Conservation (phyloP, 495 filamentous ascomycete species). For the Trichoderma gamsii region DNA sequence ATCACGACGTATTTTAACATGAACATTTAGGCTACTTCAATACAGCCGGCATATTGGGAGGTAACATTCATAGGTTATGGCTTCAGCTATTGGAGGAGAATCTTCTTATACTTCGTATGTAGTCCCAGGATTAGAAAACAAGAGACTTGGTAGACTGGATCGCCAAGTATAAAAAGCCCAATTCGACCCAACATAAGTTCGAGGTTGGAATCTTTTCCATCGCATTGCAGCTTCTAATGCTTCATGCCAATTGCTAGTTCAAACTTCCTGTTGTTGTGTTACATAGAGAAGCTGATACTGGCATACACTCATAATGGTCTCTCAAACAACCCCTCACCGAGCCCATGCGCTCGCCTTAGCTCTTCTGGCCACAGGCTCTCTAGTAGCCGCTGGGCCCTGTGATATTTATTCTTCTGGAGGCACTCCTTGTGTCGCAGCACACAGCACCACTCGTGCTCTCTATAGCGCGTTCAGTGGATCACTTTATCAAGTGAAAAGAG, state of each 20-base stretch:
- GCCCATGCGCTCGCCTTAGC: constrained; percentile 21
- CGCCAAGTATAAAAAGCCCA: not conserved
- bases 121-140: not conserved
- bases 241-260: too few species aligned
- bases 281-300: not conserved
- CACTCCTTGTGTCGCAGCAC: constrained; percentile 52
- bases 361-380: constrained; percentile 34
- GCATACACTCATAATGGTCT: not conserved
- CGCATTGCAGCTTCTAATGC: not conserved
- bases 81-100: not conserved
- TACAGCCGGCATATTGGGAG: not conserved
- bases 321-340: not conserved
- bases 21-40: not conserved
- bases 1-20: not conserved
- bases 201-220: not conserved
- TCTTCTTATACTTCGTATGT: not conserved
- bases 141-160: not conserved
- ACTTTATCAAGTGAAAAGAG: constrained; percentile 51
- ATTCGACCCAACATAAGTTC: not conserved
- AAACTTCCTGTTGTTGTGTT: too few species aligned
- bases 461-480: constrained; percentile 45
- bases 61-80: not conserved
- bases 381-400: constrained; percentile 47
- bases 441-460: constrained; percentile 55
- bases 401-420: constrained; percentile 48